phyloP scores from a whole-genome alignment of 2,329 filamentous ascomycete species.

The Phoma sp. region DNA sequence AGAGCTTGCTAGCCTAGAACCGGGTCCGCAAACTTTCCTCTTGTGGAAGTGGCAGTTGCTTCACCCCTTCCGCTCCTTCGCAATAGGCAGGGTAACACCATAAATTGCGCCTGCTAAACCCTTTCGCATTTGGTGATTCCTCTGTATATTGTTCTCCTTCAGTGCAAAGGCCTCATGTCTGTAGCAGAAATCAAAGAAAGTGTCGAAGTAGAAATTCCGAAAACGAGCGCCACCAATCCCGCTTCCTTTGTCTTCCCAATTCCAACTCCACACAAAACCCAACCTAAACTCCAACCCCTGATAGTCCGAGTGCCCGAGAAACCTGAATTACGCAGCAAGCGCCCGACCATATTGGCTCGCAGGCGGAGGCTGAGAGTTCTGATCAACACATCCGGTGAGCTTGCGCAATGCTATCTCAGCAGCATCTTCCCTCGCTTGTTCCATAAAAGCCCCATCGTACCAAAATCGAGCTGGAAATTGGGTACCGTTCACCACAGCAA shows the following conservation, averaged over 20 bases:
- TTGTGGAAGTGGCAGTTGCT: conserved; percentile 2
- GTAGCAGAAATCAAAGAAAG: background rate
- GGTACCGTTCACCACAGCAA: conserved; percentile 34
- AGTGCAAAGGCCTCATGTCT: background rate
- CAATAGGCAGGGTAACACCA: background rate
- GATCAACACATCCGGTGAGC: conserved; percentile 29
- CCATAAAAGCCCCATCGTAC: conserved; percentile 45
- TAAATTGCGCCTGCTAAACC: background rate
- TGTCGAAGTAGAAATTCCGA: background rate
- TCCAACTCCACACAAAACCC: background rate
- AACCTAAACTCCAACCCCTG: background rate
- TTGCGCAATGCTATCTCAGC: conserved; percentile 41
- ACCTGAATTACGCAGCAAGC: conserved; percentile 1
- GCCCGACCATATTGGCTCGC: conserved; percentile 30
- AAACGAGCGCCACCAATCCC: background rate
- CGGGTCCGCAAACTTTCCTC: conserved; percentile 2
- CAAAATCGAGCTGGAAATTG: conserved; percentile 44
- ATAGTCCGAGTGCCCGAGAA: background rate
- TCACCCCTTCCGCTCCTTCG: background rate
- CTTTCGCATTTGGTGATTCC: background rate
- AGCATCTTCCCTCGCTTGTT: conserved; percentile 47
- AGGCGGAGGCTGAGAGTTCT: conserved; percentile 28
- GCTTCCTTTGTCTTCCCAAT: background rate
- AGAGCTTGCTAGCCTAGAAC: background rate
- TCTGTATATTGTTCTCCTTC: background rate